phyloP scores from a whole-genome alignment of 306 rosid genomes.

The Quercus engelmannii region DNA sequence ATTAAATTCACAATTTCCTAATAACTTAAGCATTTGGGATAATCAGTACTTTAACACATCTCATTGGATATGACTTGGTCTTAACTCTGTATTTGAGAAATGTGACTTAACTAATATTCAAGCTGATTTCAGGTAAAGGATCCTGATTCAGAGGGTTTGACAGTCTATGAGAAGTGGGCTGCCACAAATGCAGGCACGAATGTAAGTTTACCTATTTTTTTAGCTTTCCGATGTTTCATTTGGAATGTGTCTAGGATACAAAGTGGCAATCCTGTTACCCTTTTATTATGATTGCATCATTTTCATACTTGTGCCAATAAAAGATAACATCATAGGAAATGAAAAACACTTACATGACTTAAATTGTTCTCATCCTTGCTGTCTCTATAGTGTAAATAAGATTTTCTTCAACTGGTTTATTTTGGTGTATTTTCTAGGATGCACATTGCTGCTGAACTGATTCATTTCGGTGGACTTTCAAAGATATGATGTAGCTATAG shows the following conservation, averaged over 20 bases:
- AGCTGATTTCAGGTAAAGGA: conserved; percentile 70
- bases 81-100: conserved; percentile 6
- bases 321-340: background rate
- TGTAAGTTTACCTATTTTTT: conserved; percentile 40
- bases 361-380: background rate
- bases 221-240: background rate
- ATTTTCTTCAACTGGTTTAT: background rate
- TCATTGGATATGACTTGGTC: background rate
- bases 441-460: background rate
- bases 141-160: conserved; percentile 62
- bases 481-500: background rate
- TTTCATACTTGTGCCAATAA: background rate
- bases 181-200: conserved; percentile 27
- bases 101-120: conserved; percentile 10
- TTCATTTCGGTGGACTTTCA: background rate
- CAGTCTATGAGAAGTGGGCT: conserved; percentile 59
- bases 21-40: no score
- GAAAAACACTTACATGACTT: background rate
- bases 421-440: background rate
- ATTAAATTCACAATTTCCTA: no score
- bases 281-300: no score
- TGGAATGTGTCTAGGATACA: background rate
- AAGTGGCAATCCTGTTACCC: background rate
- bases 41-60: no score
- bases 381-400: background rate